phyloP scores from a whole-genome alignment of 148 eudicot genomes.

The Talinum fruticosum region DNA sequence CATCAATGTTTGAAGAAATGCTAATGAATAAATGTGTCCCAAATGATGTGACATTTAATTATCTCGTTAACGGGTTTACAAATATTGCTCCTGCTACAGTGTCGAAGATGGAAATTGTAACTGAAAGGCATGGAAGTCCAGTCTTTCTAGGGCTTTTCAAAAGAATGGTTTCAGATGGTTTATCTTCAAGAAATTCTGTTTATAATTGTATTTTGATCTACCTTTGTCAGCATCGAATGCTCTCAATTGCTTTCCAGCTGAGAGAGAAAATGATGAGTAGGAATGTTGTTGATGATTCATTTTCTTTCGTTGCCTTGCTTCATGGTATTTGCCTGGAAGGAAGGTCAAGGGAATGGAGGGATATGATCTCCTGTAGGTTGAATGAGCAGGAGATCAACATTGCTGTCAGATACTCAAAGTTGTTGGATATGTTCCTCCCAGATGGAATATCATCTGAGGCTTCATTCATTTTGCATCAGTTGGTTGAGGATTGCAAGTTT shows the following conservation, averaged over 20 bases:
- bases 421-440: conserved; percentile 49
- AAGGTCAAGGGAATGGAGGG: conserved; percentile 66
- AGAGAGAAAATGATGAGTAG: conserved; percentile 44
- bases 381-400: conserved; percentile 46
- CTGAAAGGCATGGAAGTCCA: conserved; percentile 25
- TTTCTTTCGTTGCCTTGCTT: conserved; percentile 59
- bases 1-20: conserved; percentile 65
- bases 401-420: conserved; percentile 53
- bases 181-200: conserved; percentile 50
- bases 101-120: conserved; percentile 23
- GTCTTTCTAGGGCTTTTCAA: conserved; percentile 42
- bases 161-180: conserved; percentile 56
- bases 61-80: conserved; percentile 72
- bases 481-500: conserved; percentile 43
- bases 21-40: conserved; percentile 59
- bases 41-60: conserved; percentile 65
- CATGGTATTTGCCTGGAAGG: conserved; percentile 79
- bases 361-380: conserved; percentile 43
- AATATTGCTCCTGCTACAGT: conserved; percentile 23
- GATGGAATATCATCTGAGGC: conserved; percentile 47
- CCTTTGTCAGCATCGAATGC: conserved; percentile 72
- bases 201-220: conserved; percentile 64
- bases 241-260: conserved; percentile 52
- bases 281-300: conserved; percentile 49
- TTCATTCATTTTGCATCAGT: conserved; percentile 54